phyloP scores from a whole-genome alignment of 352 stramenopile species.

The Globisporangium orthogonon region DNA sequence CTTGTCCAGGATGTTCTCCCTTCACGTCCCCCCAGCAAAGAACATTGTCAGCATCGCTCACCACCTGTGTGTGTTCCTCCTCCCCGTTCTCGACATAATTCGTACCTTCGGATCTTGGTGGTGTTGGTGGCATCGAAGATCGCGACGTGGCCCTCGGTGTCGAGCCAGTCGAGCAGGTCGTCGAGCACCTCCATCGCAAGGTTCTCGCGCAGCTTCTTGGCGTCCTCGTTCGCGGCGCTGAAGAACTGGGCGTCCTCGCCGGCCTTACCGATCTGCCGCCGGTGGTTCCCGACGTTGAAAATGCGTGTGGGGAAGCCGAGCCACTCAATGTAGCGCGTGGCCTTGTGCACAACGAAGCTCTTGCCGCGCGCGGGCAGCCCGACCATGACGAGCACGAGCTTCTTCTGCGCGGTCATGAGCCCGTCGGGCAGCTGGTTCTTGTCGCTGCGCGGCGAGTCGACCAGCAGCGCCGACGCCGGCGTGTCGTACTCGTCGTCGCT shows the following conservation, averaged over 20 bases:
- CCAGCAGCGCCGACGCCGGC: constrained; percentile 12
- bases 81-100: no score
- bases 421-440: constrained; percentile 29
- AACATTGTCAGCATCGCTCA: background rate
- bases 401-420: constrained; percentile 74
- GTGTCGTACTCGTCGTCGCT: constrained; percentile 21
- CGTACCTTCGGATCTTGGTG: constrained; percentile 64
- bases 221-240: constrained; percentile 81
- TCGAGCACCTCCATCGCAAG: constrained; percentile 84
- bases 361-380: constrained; percentile 93
- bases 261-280: constrained; percentile 67
- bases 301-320: constrained; percentile 86
- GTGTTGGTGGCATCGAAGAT: constrained; percentile 97
- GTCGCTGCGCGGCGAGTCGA: constrained; percentile 2
- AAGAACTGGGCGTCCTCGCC: constrained; percentile 89
- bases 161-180: constrained; percentile 90
- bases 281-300: constrained; percentile 95
- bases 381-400: constrained; percentile 92
- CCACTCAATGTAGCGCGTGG: constrained; percentile 92
- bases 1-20: constrained; percentile 53
- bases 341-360: constrained; percentile 94
- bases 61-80: background rate
- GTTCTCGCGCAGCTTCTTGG: constrained; percentile 79
- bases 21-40: constrained; percentile 11
- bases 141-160: constrained; percentile 85